Evolutionary conservation across 192 early-diverging fungal species (phyloP), one percentile per base, ranked within the genome.

Genomic region (Umbelopsis sp.): DNA sequence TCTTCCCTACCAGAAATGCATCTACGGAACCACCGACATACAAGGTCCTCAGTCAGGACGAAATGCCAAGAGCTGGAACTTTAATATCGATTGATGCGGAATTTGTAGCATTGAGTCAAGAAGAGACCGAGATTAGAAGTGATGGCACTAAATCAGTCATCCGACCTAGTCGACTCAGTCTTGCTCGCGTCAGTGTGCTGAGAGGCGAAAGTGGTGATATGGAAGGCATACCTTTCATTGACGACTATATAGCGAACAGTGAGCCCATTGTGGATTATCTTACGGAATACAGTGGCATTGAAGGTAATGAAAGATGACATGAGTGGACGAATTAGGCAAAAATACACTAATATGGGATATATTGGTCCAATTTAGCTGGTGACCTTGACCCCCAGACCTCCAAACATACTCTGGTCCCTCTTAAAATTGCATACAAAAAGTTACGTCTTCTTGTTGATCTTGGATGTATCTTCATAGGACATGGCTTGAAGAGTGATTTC

Each of bases 401-500:
- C 4, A 87, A 86, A 20, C 86, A 93, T 66, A 92, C 90, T 0
- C 83, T 99, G 2, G 94, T 97, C 3, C 90, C 94, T 4, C 83
- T 96, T 47, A 99, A 99, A 74, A 90, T 92, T n/a, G 93, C 92
- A 0, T 98, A 99, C 82, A 92, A 91, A 73, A 94, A 96, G 68
- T 85, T 99, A 47, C 90, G 96, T 0, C 80, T 95, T 31, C 79
- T 99, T 21, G 91, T 97, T 0, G 96, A 99, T 76, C 80, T 93
- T 44, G 93, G 93, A 11, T 96, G 95, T 75, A 83, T 92, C 11
- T 95, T 99, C 80, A 90, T 99, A 45, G 97, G 97, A 0, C 97
- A 99, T 66, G 96, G 96, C 2, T 79, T 99, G 43, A 92, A 92
- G 51, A 96, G 97, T 67, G 97, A 99, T 79, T 97, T 97, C 72